phyloP scores from a whole-genome alignment of 257 asterid species.

The Perilla frutescens region DNA sequence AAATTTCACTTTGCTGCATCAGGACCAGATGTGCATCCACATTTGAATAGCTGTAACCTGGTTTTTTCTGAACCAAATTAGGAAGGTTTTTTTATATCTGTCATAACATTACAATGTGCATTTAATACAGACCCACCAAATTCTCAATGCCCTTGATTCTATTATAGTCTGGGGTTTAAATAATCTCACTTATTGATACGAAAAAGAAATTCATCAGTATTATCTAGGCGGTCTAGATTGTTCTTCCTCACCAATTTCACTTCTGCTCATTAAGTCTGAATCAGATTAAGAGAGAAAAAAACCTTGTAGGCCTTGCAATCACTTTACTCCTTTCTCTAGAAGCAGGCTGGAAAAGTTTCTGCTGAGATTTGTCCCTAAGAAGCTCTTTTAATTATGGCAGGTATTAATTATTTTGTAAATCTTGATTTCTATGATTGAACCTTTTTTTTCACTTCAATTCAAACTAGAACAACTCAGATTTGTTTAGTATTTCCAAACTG shows the following conservation, averaged over 20 bases:
- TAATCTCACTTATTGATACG: neutral
- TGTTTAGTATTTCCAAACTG: neutral
- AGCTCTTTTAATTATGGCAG: neutral
- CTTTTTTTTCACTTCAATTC: neutral
- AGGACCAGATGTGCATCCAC: no score
- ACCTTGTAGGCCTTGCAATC: conserved; percentile 14
- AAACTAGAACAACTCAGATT: neutral
- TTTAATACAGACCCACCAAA: conserved; percentile 9
- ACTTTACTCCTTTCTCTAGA: neutral
- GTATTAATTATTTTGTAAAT: neutral
- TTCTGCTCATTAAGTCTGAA: neutral
- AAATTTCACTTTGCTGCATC: no score
- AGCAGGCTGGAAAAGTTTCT: neutral
- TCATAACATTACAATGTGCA: conserved; percentile 11
- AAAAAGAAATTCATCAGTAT: neutral
- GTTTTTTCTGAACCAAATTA: no score
- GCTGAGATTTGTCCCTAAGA: neutral
- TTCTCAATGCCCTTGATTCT: neutral
- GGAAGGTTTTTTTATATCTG: conserved; percentile 2
- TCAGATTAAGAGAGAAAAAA: neutral
- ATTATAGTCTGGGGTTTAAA: neutral
- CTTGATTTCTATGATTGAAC: neutral
- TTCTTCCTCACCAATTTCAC: neutral
- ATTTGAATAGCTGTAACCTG: no score
- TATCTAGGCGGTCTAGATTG: conserved; percentile 9